These are phyloP conservation scores for Melampsora abietis-canadensis DNA, from an alignment of 1,284 basidiomycete genomes.

Conservation along the genomic window DNA sequence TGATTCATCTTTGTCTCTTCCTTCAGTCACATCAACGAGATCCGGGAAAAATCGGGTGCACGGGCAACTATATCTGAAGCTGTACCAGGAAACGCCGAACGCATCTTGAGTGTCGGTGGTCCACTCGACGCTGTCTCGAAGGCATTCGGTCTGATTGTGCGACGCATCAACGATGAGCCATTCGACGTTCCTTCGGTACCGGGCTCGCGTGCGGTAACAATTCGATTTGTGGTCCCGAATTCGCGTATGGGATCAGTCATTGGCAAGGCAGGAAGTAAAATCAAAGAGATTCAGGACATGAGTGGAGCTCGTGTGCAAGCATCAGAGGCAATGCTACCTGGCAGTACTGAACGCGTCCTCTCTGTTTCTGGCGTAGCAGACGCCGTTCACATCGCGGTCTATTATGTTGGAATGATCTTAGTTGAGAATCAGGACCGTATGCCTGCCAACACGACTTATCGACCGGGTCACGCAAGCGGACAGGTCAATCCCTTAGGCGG, in stretches of 20 bases:
- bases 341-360: slow-evolving; percentile 96
- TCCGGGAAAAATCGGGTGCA: slow-evolving; percentile 93
- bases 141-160: slow-evolving; percentile 97
- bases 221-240: slow-evolving; percentile 99
- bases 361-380: slow-evolving; percentile 99
- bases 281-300: slow-evolving; percentile 99
- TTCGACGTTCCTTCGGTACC: slow-evolving; percentile 96
- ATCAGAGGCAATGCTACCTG: slow-evolving; percentile 95
- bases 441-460: slow-evolving; percentile 58
- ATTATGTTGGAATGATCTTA: slow-evolving; percentile 95
- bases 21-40: slow-evolving; percentile 88
- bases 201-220: slow-evolving; percentile 94
- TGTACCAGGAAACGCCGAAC: slow-evolving; percentile 94
- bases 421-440: slow-evolving; percentile 90
- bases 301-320: slow-evolving; percentile 94
- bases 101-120: slow-evolving; percentile 93
- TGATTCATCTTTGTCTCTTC: background rate
- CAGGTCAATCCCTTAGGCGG: slow-evolving; percentile 56
- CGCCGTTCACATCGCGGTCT: slow-evolving; percentile 98
- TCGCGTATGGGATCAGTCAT: slow-evolving; percentile 99
- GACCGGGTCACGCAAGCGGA: slow-evolving; percentile 10
- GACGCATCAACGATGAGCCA: slow-evolving; percentile 98
- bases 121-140: slow-evolving; percentile 98
- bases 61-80: slow-evolving; percentile 93
- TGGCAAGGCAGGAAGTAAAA: slow-evolving; percentile 93